Percentiles rank a stretch among this genome's conserved stretches.
These are phyloP conservation scores for Calonectria pauciramosa DNA, from an alignment of 2,329 filamentous ascomycete genomes.

Conservation along the genomic window DNA sequence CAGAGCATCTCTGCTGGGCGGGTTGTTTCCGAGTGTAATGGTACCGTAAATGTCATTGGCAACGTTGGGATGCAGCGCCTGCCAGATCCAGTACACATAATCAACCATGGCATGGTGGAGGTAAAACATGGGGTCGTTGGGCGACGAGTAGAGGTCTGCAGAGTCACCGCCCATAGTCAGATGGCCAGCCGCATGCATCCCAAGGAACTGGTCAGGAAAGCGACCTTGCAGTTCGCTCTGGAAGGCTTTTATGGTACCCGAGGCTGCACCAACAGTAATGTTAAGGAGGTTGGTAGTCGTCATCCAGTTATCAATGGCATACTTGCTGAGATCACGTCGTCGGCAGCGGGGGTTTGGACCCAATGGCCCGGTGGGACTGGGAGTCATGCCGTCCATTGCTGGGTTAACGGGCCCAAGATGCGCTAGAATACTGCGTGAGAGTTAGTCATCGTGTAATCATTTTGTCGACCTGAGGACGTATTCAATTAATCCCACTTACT, in stretches of 20 bases:
- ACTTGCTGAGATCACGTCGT: conserved; percentile 41
- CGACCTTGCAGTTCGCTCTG: conserved; percentile 15
- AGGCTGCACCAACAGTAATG: conserved; percentile 3
- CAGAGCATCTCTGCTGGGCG: conserved; percentile 35
- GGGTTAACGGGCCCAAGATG: conserved; percentile 6
- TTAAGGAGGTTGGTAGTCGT: conserved; percentile 15
- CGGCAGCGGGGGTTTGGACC: conserved; percentile 55
- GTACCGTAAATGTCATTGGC: conserved; percentile 30
- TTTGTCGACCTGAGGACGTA: not conserved
- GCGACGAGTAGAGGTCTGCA: conserved; percentile 18
- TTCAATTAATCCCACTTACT: not conserved
- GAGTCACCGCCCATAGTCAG: conserved; percentile 23
- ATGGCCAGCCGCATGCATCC: conserved; percentile 25
- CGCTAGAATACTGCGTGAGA: not conserved
- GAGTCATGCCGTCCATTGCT: conserved; percentile 1
- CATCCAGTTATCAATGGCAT: not conserved
- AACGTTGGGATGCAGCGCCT: conserved; percentile 24
- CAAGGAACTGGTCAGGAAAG: conserved; percentile 17
- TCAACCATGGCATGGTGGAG: conserved; percentile 30
- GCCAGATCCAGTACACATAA: conserved; percentile 25
- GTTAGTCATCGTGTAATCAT: not conserved
- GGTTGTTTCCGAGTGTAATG: conserved; percentile 31
- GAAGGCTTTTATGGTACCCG: not conserved
- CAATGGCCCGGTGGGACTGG: conserved; percentile 44
- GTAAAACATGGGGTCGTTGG: conserved; percentile 29